phyloP scores from a whole-genome alignment of 306 rosid species.

The Cicer judaicum region DNA sequence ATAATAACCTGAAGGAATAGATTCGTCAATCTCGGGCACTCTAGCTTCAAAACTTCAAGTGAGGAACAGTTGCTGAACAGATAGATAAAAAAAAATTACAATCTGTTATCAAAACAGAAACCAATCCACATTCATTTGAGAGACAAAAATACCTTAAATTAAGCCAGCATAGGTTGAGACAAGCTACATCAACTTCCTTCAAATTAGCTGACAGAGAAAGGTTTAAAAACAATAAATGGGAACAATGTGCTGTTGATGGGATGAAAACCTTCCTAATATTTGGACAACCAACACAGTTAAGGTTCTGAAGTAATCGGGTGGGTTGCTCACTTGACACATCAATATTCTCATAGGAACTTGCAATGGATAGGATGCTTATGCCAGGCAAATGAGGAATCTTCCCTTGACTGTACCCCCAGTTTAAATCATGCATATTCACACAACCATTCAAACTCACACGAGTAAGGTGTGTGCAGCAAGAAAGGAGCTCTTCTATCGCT shows the following conservation, averaged over 20 bases:
- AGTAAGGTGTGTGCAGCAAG: constrained; percentile 86
- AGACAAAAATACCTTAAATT: constrained; percentile 72
- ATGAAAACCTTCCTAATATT: constrained; percentile 90
- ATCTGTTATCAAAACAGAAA: constrained; percentile 31
- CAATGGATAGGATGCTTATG: constrained; percentile 44
- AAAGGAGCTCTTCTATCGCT: constrained; percentile 96
- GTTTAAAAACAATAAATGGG: constrained; percentile 66
- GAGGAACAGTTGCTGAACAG: constrained; percentile 77
- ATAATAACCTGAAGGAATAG: constrained; percentile 84
- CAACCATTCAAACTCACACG: constrained; percentile 99
- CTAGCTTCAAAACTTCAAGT: constrained; percentile 85
- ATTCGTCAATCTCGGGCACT: constrained; percentile 84
- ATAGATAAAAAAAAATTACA: constrained; percentile 37
- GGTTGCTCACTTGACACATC: constrained; percentile 61
- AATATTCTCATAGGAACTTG: constrained; percentile 47
- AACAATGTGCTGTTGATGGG: constrained; percentile 82
- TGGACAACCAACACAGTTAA: constrained; percentile 91
- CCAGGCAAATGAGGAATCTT: constrained; percentile 50
- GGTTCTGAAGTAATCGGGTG: constrained; percentile 79
- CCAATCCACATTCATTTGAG: constrained; percentile 6
- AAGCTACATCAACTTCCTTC: constrained; percentile 90
- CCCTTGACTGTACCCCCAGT: constrained; percentile 69
- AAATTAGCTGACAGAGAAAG: constrained; percentile 82
- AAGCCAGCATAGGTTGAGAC: constrained; percentile 86
- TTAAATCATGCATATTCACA: constrained; percentile 92